These are phyloP conservation scores for Phaeolepiota aurea DNA, from an alignment of 768 basidiomycete species.

Conservation along the genomic window DNA sequence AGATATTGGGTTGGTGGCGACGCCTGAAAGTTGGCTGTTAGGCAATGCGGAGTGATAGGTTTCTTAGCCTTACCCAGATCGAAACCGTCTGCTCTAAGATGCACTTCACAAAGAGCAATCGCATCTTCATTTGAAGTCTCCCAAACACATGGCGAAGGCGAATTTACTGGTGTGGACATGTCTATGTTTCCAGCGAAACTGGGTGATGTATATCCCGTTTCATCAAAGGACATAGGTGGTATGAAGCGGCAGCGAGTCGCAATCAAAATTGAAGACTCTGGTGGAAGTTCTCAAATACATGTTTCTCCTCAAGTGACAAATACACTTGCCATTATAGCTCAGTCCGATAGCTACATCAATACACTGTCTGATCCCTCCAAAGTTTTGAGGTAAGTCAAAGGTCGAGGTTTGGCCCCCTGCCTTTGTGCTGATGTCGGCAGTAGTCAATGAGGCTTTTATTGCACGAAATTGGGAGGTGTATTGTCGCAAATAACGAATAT, in stretches of 20 bases:
- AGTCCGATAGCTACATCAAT: slow-evolving; percentile 51
- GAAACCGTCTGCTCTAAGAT: slow-evolving; percentile 36
- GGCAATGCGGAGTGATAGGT: too few relatives aligned
- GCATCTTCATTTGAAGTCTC: slow-evolving; percentile 55
- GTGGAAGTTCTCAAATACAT: slow-evolving; percentile 2
- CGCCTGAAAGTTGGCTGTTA: slow-evolving; percentile 23
- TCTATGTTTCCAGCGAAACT: too few relatives aligned
- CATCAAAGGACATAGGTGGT: slow-evolving; percentile 28
- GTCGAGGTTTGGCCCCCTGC: slow-evolving; percentile 14
- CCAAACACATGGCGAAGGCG: slow-evolving; percentile 26
- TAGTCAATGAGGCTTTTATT: slow-evolving; percentile 39
- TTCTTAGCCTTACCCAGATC: slow-evolving; percentile 32
- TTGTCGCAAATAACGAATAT: slow-evolving; percentile 46
- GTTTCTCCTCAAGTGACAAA: background rate
- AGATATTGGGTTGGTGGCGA: slow-evolving; percentile 35
- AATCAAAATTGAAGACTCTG: slow-evolving; percentile 51
- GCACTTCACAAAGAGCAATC: slow-evolving; percentile 57
- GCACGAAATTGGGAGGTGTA: slow-evolving; percentile 34
- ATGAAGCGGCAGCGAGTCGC: slow-evolving; percentile 53
- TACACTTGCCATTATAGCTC: slow-evolving; percentile 43
- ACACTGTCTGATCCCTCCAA: slow-evolving; percentile 38
- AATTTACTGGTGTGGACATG: too few relatives aligned
- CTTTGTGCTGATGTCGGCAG: slow-evolving; percentile 23
- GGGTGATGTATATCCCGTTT: too few relatives aligned
- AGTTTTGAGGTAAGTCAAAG: slow-evolving; percentile 21